phyloP scores from a whole-genome alignment of 441 rosid species.

The Rhodomyrtus psidioides region DNA sequence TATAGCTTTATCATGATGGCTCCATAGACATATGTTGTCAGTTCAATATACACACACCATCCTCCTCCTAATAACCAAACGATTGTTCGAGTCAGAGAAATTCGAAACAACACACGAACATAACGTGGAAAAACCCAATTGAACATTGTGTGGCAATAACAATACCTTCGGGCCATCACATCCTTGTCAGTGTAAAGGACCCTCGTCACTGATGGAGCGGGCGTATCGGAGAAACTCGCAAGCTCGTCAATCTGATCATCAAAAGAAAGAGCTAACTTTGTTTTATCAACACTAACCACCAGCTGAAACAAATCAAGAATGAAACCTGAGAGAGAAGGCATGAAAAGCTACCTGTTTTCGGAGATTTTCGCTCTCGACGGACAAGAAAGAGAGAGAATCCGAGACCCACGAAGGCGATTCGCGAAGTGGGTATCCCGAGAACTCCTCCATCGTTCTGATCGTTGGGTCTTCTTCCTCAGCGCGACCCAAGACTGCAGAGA shows the following conservation, averaged over 20 bases:
- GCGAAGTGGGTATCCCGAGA: slow-evolving; percentile 77
- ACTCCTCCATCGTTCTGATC: slow-evolving; percentile 63
- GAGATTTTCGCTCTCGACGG: slow-evolving; percentile 43
- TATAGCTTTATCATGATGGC: not conserved
- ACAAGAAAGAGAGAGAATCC: slow-evolving; percentile 35
- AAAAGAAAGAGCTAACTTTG: not conserved
- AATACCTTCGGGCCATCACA: slow-evolving; percentile 72
- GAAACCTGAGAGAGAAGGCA: not conserved
- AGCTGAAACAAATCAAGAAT: not conserved
- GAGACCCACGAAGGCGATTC: slow-evolving; percentile 30
- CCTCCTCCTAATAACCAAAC: not conserved
- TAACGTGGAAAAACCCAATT: not conserved
- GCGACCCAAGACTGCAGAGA: slow-evolving; percentile 27
- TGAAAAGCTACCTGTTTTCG: slow-evolving; percentile 48
- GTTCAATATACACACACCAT: not conserved
- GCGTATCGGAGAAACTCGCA: slow-evolving; percentile 72
- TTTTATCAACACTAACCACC: not conserved
- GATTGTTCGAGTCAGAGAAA: not conserved
- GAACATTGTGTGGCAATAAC: not conserved
- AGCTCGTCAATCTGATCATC: slow-evolving; percentile 67
- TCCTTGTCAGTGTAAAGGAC: slow-evolving; percentile 74
- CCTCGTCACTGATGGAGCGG: slow-evolving; percentile 86
- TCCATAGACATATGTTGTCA: not conserved
- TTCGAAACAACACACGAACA: not conserved
- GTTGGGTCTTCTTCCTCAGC: slow-evolving; percentile 40